These are phyloP conservation scores for Microcos paniculata DNA, from an alignment of 345 rosid species.

Conservation along the genomic window DNA sequence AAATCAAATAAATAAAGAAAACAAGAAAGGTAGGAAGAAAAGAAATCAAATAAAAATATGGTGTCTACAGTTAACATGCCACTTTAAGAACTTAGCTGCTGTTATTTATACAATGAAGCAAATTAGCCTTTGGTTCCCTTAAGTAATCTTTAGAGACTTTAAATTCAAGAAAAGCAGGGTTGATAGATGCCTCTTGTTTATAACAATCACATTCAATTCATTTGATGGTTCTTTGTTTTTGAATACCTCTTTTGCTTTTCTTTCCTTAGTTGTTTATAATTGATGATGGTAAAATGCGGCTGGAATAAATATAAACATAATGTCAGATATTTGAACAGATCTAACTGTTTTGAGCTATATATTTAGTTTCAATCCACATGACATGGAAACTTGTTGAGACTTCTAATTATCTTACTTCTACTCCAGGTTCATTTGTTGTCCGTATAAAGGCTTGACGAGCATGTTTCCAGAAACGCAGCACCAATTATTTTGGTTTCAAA, in stretches of 20 bases:
- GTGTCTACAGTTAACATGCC: not conserved
- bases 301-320: not conserved
- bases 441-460: conserved; percentile 72
- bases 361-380: not conserved
- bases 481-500: not conserved
- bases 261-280: not conserved
- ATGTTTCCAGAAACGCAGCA: not conserved
- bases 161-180: not conserved
- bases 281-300: not conserved
- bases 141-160: not conserved
- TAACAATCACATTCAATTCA: conserved; percentile 2
- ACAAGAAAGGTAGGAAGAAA: too few species aligned
- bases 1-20: too few species aligned
- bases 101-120: not conserved
- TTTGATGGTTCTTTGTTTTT: not conserved
- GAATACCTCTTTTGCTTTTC: not conserved
- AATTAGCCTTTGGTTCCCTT: not conserved
- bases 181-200: not conserved
- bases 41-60: too few species aligned
- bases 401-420: not conserved
- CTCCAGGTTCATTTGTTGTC: conserved; percentile 79
- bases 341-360: not conserved
- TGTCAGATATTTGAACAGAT: conserved; percentile 1
- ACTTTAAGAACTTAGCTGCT: not conserved
- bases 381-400: not conserved